phyloP scores from a whole-genome alignment of 495 filamentous ascomycete genomes.

The Aspergillus kassunensis region DNA sequence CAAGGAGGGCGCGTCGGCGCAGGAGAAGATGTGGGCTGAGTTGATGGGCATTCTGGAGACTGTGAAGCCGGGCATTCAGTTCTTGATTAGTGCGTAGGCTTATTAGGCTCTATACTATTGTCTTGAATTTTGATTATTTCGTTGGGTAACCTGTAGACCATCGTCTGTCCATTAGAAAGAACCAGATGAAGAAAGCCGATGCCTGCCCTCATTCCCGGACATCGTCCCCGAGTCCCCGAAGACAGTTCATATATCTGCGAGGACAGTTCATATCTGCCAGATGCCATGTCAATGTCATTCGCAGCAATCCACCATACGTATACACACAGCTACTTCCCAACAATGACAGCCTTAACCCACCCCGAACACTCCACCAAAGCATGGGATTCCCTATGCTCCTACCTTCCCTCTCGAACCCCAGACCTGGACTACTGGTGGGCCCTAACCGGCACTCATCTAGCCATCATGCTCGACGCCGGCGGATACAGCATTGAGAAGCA shows the following conservation, averaged over 20 bases:
- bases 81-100: background rate
- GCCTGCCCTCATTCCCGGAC: no score
- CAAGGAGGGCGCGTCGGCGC: background rate
- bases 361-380: background rate
- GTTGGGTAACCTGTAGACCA: no score
- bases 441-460: background rate
- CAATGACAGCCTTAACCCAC: background rate
- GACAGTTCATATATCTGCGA: no score
- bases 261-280: no score
- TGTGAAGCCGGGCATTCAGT: background rate
- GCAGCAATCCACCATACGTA: no score
- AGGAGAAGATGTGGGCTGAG: background rate
- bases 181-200: no score
- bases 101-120: no score
- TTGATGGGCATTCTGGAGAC: background rate
- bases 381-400: background rate
- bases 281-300: no score
- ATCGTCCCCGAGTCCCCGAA: no score
- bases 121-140: no score
- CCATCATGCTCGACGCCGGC: background rate
- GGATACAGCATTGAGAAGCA: background rate
- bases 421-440: background rate
- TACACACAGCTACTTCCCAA: background rate
- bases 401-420: background rate
- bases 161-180: no score